Conservation (phyloP, 331 rosid genomes). For the Saraca asoca region DNA sequence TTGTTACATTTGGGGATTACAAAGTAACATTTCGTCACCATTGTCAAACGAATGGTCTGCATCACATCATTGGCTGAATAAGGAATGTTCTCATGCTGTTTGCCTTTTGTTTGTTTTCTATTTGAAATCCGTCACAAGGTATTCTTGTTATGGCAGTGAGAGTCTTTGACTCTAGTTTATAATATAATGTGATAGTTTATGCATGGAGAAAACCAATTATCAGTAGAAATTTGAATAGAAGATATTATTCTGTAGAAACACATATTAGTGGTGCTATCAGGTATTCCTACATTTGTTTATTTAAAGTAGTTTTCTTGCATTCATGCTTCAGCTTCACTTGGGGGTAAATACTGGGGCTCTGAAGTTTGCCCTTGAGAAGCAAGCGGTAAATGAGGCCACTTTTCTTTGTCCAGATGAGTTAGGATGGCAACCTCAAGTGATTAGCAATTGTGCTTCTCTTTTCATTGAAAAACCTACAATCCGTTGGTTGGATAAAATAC, state of each 20-base stretch:
- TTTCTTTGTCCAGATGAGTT: constrained; percentile 80
- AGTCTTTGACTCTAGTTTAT: constrained; percentile 3
- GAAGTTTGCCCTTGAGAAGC: constrained; percentile 70
- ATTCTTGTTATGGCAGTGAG: constrained; percentile 4
- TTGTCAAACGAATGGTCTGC: constrained; percentile 23
- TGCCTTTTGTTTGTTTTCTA: constrained; percentile 5
- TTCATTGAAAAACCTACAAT: constrained; percentile 1
- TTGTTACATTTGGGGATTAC: neutral
- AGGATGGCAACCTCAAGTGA: constrained; percentile 88
- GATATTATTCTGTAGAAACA: constrained; percentile 23
- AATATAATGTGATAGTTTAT: constrained; percentile 1
- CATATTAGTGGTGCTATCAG: constrained; percentile 4
- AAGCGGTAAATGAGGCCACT: constrained; percentile 82
- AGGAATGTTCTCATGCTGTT: constrained; percentile 14
- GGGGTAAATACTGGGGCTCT: constrained; percentile 78
- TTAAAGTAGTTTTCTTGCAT: constrained; percentile 20
- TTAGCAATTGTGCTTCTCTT: constrained; percentile 18
- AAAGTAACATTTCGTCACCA: constrained; percentile 21
- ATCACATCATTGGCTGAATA: constrained; percentile 6
- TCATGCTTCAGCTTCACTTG: constrained; percentile 75
- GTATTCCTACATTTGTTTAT: constrained; percentile 24
- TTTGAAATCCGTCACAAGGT: neutral
- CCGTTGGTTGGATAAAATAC: constrained; percentile 16
- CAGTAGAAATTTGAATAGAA: constrained; percentile 1
- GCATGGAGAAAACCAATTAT: constrained; percentile 15